Percentiles rank a stretch among this genome's conserved stretches.
Evolutionary conservation across 208 protist genomes (phyloP).

Genomic region (Trypanosoma platydactyli): DNA sequence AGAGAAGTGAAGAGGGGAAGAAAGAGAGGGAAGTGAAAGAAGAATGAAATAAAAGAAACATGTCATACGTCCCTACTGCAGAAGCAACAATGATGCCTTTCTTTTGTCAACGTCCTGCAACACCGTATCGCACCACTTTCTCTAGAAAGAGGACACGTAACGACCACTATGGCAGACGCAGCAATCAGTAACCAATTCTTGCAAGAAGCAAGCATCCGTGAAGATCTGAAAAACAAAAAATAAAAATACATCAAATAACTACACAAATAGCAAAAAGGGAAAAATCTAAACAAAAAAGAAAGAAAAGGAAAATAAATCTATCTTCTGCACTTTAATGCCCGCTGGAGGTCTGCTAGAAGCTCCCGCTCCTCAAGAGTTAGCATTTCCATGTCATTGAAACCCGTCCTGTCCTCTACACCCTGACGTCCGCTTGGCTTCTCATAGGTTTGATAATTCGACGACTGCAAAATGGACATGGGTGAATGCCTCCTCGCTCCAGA

Average conservation of each 20-base stretch:
- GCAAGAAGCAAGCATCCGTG: neutral
- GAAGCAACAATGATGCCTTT: too few species aligned
- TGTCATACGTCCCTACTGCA: too few species aligned
- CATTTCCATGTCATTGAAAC: conserved; percentile 15
- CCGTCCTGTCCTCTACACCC: neutral
- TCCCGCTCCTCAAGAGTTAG: conserved; percentile 15
- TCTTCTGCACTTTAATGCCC: conserved; percentile 7
- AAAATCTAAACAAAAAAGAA: conserved; percentile 3
- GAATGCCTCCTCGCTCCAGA: neutral
- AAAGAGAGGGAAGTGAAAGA: too few species aligned
- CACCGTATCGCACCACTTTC: neutral
- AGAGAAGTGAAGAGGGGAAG: too few species aligned
- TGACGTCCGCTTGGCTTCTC: neutral
- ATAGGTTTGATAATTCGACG: neutral
- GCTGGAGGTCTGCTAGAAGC: conserved; percentile 14
- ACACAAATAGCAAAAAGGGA: neutral
- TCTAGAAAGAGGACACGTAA: too few species aligned
- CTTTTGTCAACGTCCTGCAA: too few species aligned
- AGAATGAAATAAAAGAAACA: too few species aligned
- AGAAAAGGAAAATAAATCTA: neutral
- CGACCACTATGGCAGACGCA: too few species aligned
- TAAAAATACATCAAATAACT: neutral
- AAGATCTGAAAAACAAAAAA: neutral
- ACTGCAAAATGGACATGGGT: neutral
- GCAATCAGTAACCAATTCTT: too few species aligned